A percentile compares a stretch with the other conserved stretches of the same genome.
These are phyloP conservation scores for Penicillium sp. DNA, from an alignment of 2,329 filamentous ascomycete genomes.

Conservation along the genomic window DNA sequence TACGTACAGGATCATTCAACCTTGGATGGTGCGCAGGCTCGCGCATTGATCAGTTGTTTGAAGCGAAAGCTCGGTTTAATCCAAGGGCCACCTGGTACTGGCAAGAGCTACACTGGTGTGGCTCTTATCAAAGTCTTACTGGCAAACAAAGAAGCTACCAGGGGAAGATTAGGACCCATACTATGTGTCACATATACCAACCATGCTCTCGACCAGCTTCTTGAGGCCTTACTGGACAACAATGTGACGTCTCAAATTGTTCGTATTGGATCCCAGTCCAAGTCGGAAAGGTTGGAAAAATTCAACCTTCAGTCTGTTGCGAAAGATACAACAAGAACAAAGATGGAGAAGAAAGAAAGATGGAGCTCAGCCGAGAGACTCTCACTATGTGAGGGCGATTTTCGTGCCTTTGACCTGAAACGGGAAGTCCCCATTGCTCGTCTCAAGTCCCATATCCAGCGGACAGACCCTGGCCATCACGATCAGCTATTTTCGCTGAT, in stretches of 20 bases:
- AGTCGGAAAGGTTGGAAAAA: slow-evolving; percentile 44
- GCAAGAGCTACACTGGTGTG: slow-evolving; percentile 24
- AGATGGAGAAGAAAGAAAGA: slow-evolving; percentile 22
- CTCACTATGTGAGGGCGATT: slow-evolving; percentile 10
- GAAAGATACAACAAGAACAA: slow-evolving; percentile 30
- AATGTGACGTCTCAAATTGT: slow-evolving; percentile 41
- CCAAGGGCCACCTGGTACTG: slow-evolving; percentile 26
- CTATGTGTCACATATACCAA: slow-evolving; percentile 46
- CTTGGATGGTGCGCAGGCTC: slow-evolving; percentile 18
- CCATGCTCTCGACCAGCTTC: slow-evolving; percentile 50
- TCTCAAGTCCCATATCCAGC: slow-evolving; percentile 8
- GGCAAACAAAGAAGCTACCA: slow-evolving; percentile 19
- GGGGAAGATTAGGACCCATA: slow-evolving; percentile 37
- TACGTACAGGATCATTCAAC: slow-evolving; percentile 13
- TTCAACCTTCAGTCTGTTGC: slow-evolving; percentile 42
- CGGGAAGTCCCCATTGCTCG: background rate
- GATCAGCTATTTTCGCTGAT: slow-evolving; percentile 1
- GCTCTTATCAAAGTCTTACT: slow-evolving; percentile 25
- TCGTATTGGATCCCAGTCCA: slow-evolving; percentile 53
- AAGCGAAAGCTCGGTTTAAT: slow-evolving; percentile 18
- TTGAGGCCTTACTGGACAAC: slow-evolving; percentile 49
- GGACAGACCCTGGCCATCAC: background rate
- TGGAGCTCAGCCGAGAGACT: slow-evolving; percentile 8
- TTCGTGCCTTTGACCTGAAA: slow-evolving; percentile 8
- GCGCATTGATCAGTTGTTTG: slow-evolving; percentile 15